Evolutionary conservation across 108 stramenopile genomes (phyloP).

Genomic region (Nitzschia putrida): DNA sequence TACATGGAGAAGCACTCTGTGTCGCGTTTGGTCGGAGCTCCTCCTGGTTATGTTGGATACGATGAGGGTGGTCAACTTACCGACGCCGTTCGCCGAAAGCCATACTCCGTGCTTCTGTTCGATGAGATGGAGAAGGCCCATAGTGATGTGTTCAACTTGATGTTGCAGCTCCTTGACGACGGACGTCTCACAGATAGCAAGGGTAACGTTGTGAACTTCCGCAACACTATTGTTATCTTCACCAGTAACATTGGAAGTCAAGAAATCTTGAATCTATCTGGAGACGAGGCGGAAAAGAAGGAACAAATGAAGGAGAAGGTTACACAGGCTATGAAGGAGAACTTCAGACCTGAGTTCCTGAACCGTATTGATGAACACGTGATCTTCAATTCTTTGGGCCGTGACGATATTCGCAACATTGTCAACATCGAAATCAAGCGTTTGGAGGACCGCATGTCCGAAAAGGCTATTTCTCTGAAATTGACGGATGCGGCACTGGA

Average conservation of each 20-base stretch:
- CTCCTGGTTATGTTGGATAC: constrained; percentile 97
- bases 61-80: constrained; percentile 99
- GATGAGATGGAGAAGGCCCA: constrained; percentile 99
- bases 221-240: constrained; percentile 94
- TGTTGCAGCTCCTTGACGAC: constrained; percentile 97
- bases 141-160: constrained; percentile 95
- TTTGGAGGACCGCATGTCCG: constrained; percentile 73
- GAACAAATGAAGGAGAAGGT: constrained; percentile 69
- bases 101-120: constrained; percentile 94
- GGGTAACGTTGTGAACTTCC: constrained; percentile 95
- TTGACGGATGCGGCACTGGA: constrained; percentile 75
- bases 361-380: constrained; percentile 97
- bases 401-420: constrained; percentile 85
- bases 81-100: constrained; percentile 94
- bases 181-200: constrained; percentile 97
- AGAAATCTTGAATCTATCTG: constrained; percentile 82
- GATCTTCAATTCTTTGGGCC: constrained; percentile 92
- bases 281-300: constrained; percentile 52
- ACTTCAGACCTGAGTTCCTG: constrained; percentile 97
- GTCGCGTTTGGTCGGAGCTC: constrained; percentile 90
- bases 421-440: constrained; percentile 75
- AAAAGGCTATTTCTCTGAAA: constrained; percentile 64
- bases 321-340: constrained; percentile 70
- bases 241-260: constrained; percentile 95
- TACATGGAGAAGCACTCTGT: constrained; percentile 97